These are phyloP conservation scores for Solanum gracilifrons DNA, from an alignment of 257 asterid species.

Conservation along the genomic window DNA sequence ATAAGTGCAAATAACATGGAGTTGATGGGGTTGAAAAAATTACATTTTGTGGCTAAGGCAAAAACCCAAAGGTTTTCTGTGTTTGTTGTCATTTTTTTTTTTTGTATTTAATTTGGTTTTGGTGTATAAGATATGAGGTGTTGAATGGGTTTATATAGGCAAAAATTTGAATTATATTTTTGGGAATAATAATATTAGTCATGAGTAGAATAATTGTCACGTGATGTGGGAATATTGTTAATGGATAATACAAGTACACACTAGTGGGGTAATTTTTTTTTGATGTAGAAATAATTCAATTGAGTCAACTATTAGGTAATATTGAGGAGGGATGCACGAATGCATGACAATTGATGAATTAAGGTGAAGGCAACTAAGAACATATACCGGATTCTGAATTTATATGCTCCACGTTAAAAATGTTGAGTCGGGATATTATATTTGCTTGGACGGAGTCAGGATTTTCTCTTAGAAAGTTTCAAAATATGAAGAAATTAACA, in stretches of 20 bases:
- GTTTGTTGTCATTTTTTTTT: conserved; percentile 6
- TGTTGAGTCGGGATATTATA: neutral
- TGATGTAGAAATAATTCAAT: neutral
- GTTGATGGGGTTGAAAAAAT: conserved; percentile 19
- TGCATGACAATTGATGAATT: neutral
- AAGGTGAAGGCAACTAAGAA: neutral
- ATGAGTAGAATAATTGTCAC: neutral
- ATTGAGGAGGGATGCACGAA: neutral
- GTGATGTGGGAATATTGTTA: neutral
- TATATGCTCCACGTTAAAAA: neutral
- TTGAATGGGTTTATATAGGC: neutral
- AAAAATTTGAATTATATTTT: neutral
- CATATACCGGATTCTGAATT: neutral
- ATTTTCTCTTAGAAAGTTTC: neutral
- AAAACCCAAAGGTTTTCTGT: conserved; percentile 56
- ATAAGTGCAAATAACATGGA: conserved; percentile 16
- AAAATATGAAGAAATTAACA: neutral
- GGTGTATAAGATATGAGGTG: neutral
- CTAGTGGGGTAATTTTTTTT: neutral
- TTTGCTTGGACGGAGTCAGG: neutral
- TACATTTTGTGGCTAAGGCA: conserved; percentile 42
- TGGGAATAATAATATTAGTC: neutral
- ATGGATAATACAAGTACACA: neutral
- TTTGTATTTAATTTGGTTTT: neutral
- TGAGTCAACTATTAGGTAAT: neutral